Percentiles rank a stretch among this genome's conserved stretches.
phyloP scores from a whole-genome alignment of 1,284 basidiomycete genomes.

The Papiliotrema fonsecae region DNA sequence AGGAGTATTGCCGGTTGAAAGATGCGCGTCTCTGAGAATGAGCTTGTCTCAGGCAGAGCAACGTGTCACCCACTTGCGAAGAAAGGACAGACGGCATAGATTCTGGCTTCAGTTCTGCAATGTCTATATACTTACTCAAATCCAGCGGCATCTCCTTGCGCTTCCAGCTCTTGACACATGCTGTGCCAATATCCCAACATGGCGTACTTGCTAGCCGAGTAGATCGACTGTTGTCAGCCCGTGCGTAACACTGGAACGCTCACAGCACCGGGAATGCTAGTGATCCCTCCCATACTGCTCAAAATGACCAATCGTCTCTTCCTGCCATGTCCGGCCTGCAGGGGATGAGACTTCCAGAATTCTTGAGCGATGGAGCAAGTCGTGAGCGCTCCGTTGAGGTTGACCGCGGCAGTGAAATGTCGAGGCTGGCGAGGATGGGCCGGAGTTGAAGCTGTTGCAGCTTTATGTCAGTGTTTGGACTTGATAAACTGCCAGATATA shows the following conservation, averaged over 20 bases:
- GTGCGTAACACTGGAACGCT: background rate
- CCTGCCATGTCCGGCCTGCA: background rate
- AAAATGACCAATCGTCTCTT: slow-evolving; percentile 16
- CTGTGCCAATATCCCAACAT: slow-evolving; percentile 20
- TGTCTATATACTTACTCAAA: background rate
- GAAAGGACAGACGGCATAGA: slow-evolving; percentile 24
- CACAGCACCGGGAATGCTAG: slow-evolving; percentile 13
- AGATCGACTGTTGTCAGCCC: slow-evolving; percentile 4
- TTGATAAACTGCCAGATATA: background rate
- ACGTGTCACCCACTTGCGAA: slow-evolving; percentile 13
- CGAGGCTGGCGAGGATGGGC: slow-evolving; percentile 5
- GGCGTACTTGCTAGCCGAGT: slow-evolving; percentile 20
- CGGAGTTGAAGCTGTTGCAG: background rate
- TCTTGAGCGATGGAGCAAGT: slow-evolving; percentile 16
- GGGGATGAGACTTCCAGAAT: slow-evolving; percentile 10
- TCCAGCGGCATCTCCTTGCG: background rate
- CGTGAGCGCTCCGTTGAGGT: slow-evolving; percentile 16
- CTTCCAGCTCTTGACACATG: slow-evolving; percentile 10
- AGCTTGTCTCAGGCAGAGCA: background rate
- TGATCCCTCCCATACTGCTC: slow-evolving; percentile 20
- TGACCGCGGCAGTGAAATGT: slow-evolving; percentile 16
- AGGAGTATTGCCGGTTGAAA: slow-evolving; percentile 2
- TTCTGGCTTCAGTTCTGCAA: slow-evolving; percentile 6
- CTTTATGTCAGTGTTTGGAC: background rate
- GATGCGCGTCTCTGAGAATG: slow-evolving; percentile 4